These are phyloP conservation scores for Barnettozyma sp. DNA, from an alignment of 805 yeast species.

Conservation along the genomic window DNA sequence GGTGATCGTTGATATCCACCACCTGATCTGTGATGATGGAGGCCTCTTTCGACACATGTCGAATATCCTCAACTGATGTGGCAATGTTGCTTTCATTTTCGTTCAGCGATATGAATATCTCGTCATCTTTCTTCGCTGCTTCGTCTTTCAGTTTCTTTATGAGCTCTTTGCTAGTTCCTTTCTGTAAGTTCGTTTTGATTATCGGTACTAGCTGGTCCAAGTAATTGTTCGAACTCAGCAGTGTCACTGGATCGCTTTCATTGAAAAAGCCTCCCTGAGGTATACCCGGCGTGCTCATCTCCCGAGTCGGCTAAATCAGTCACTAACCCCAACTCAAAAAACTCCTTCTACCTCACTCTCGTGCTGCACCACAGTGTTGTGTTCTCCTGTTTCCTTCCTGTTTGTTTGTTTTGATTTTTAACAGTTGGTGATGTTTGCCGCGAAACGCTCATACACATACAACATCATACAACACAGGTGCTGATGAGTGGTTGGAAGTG, in stretches of 20 bases:
- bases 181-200: slow-evolving; percentile 53
- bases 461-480: too few relatives aligned
- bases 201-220: slow-evolving; percentile 76
- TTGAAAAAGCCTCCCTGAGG: slow-evolving; percentile 16
- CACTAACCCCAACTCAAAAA: too few relatives aligned
- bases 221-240: slow-evolving; percentile 52
- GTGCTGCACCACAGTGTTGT: too few relatives aligned
- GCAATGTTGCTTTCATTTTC: slow-evolving; percentile 50
- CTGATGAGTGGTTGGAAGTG: too few relatives aligned
- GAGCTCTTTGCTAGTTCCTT: slow-evolving; percentile 49
- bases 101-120: slow-evolving; percentile 55
- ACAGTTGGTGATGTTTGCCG: too few relatives aligned
- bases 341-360: too few relatives aligned
- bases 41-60: slow-evolving; percentile 52
- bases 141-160: slow-evolving; percentile 48
- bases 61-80: slow-evolving; percentile 55
- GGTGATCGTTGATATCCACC: slow-evolving; percentile 44
- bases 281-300: background rate
- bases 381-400: too few relatives aligned
- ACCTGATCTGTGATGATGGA: slow-evolving; percentile 49
- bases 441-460: too few relatives aligned
- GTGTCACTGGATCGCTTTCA: slow-evolving; percentile 22
- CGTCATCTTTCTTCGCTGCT: slow-evolving; percentile 54
- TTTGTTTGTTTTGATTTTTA: too few relatives aligned
- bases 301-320: too few relatives aligned